These are phyloP conservation scores for Coelastrella sp. DNA, from an alignment of 139 green algal species.

Conservation along the genomic window DNA sequence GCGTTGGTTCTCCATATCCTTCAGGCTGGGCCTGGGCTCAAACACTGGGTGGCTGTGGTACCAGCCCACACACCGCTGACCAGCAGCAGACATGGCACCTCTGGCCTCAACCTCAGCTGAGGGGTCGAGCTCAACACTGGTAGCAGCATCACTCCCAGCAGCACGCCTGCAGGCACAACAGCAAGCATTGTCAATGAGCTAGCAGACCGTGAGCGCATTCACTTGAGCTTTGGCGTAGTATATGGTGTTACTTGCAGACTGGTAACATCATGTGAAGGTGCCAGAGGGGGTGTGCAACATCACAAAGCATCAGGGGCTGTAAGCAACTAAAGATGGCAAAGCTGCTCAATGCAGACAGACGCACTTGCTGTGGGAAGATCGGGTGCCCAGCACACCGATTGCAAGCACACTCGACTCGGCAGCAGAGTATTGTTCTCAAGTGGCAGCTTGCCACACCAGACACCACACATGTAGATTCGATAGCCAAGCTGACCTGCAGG, in stretches of 20 bases:
- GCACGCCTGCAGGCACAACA: conserved; percentile 4
- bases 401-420: neutral
- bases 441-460: neutral
- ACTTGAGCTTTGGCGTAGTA: neutral
- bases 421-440: neutral
- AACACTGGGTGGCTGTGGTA: conserved; percentile 92
- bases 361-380: too few species aligned
- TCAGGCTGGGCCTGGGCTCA: conserved; percentile 73
- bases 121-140: conserved; percentile 84
- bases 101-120: conserved; percentile 74
- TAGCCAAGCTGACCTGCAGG: conserved; percentile 39
- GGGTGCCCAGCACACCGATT: neutral
- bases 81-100: conserved; percentile 67
- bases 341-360: too few species aligned
- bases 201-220: too few species aligned
- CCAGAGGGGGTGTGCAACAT: too few species aligned
- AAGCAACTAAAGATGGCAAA: too few species aligned
- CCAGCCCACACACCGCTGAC: conserved; percentile 80
- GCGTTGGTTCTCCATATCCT: conserved; percentile 91
- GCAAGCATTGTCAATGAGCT: neutral
- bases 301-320: too few species aligned
- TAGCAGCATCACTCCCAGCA: conserved; percentile 60
- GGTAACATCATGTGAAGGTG: too few species aligned
- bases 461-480: too few species aligned
- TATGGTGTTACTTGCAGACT: too few species aligned